A percentile compares a stretch with the other conserved stretches of the same genome.
Evolutionary conservation across 1,139 yeast species (phyloP).

Genomic region (Casaregolazyma lundiana): DNA sequence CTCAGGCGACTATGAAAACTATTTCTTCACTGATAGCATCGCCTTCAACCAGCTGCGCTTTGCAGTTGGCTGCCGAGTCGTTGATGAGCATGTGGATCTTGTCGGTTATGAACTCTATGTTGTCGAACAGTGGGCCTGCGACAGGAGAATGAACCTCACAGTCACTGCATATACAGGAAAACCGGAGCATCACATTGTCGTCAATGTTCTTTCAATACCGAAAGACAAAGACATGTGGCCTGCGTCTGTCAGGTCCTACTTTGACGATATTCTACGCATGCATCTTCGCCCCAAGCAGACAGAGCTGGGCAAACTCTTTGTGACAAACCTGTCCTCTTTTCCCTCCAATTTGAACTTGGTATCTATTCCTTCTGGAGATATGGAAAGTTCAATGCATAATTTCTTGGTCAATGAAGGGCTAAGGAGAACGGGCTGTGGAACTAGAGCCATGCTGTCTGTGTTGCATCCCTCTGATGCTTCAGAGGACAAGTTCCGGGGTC

Average conservation of each 20-base stretch:
- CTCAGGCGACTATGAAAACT: slow-evolving; percentile 8
- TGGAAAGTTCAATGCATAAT: slow-evolving; percentile 41
- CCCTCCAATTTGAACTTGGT: slow-evolving; percentile 72
- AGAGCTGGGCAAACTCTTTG: slow-evolving; percentile 57
- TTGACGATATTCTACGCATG: slow-evolving; percentile 59
- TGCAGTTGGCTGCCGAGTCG: slow-evolving; percentile 19
- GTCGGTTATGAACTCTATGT: slow-evolving; percentile 80
- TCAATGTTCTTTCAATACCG: slow-evolving; percentile 57
- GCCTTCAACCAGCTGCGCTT: slow-evolving; percentile 17
- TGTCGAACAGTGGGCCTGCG: slow-evolving; percentile 91
- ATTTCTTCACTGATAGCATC: slow-evolving; percentile 20
- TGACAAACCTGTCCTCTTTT: slow-evolving; percentile 73
- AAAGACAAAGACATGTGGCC: slow-evolving; percentile 57
- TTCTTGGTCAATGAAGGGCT: slow-evolving; percentile 74
- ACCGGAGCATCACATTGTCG: slow-evolving; percentile 54
- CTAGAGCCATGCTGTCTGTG: slow-evolving; percentile 70
- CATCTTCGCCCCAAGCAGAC: slow-evolving; percentile 56
- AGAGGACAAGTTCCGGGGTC: slow-evolving; percentile 75
- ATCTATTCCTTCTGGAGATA: slow-evolving; percentile 63
- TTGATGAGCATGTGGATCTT: slow-evolving; percentile 20
- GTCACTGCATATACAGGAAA: slow-evolving; percentile 87
- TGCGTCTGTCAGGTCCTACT: slow-evolving; percentile 47
- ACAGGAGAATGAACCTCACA: slow-evolving; percentile 59
- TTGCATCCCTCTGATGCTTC: slow-evolving; percentile 69
- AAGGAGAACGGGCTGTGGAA: slow-evolving; percentile 75